Evolutionary conservation across 1,139 yeast species (phyloP).

Genomic region (Nematodospora anomalae): DNA sequence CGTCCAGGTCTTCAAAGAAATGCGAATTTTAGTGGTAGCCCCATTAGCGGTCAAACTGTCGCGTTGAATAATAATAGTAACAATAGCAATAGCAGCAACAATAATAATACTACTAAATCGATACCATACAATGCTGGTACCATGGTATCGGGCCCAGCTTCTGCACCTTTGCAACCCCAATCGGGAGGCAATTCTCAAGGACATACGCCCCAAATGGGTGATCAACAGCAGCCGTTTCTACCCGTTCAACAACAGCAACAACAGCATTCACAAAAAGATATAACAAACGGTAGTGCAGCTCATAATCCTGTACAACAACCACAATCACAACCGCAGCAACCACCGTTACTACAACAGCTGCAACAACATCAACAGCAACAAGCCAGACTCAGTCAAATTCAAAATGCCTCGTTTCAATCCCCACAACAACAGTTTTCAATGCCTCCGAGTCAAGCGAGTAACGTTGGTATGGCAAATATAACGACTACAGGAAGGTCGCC

Average conservation of each 20-base stretch:
- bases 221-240: conserved; percentile 14
- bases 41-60: conserved; percentile 7
- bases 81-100: conserved; percentile 1
- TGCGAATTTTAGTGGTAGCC: conserved; percentile 10
- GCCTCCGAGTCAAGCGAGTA: conserved; percentile 4
- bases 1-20: conserved; percentile 14
- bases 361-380: conserved; percentile 3
- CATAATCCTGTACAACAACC: background rate
- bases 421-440: conserved; percentile 7
- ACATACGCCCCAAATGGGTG: conserved; percentile 17
- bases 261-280: conserved; percentile 5
- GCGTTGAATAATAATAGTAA: conserved; percentile 2
- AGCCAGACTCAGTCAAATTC: background rate
- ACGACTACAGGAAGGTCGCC: conserved; percentile 7
- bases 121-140: conserved; percentile 11
- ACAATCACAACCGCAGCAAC: conserved; percentile 2
- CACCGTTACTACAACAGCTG: conserved; percentile 3
- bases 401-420: conserved; percentile 4
- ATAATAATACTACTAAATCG: conserved; percentile 1
- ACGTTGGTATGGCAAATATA: conserved; percentile 1
- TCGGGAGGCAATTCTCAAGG: conserved; percentile 15
- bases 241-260: conserved; percentile 6
- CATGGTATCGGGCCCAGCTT: conserved; percentile 10
- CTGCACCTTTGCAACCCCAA: conserved; percentile 10
- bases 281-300: background rate